Evolutionary conservation across 345 rosid genomes (phyloP).

Genomic region (Erucastrum elatum): DNA sequence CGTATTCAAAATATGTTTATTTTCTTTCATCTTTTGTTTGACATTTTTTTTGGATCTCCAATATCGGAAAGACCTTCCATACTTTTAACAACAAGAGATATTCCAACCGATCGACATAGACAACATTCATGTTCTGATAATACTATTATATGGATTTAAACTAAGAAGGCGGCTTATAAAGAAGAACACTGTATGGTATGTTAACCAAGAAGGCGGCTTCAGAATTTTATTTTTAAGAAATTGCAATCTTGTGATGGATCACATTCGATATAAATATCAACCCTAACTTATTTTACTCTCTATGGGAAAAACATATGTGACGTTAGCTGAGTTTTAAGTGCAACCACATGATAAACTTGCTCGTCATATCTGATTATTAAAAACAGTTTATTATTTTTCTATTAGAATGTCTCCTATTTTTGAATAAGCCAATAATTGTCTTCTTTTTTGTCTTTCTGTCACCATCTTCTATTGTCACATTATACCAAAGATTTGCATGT

Average conservation of each 20-base stretch:
- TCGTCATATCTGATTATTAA: not conserved
- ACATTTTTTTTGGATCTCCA: not conserved
- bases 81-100: not conserved
- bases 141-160: not conserved
- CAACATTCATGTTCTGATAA: not conserved
- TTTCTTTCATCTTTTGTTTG: not conserved
- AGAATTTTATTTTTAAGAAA: not conserved
- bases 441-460: not conserved
- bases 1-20: not conserved
- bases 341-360: not conserved
- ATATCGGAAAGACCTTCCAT: constrained; percentile 1
- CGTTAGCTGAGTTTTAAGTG: not conserved
- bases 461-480: not conserved
- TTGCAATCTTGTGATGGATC: not conserved
- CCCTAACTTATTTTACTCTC: not conserved
- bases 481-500: not conserved
- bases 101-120: not conserved
- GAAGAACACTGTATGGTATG: constrained; percentile 2
- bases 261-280: not conserved
- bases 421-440: not conserved
- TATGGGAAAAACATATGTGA: not conserved
- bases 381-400: too few relatives aligned
- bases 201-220: not conserved
- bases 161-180: not conserved
- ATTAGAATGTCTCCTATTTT: not conserved